Base-by-base conservation (phyloP, 176 grass and related monocot genomes). In the Aechmea fasciata region DNA sequence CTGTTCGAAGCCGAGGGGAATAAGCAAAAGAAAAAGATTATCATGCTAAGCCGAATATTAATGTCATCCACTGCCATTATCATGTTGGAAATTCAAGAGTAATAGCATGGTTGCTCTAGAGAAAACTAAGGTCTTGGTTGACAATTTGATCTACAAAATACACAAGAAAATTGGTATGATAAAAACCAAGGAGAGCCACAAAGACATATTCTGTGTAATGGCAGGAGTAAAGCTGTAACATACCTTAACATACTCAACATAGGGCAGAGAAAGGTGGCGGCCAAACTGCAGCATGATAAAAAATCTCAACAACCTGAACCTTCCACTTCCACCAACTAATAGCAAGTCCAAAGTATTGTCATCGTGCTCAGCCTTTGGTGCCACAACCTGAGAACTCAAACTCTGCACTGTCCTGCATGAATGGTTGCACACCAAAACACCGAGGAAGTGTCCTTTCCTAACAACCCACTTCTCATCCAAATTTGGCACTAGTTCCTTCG, bases 401-500 rank as follows among this genome's bases (percentile, higher is more conserved):
- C 95, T 99, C 77, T 99, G 95, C 64, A 99, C 95, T 0, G 90
- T 99, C 69, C 66, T 90, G 78, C 95, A 99, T 48, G 95, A 90
- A 78, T 90, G 95, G 33, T 99, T 99, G 74, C 95, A 99, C 69
- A 94, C 82, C 82, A 99, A 79, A 63, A 99, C 84, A 85, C 82
- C 90, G 68, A 94, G 87, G 80, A 90, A 99, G 55, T 88, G 78
- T 17, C 95, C 95, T 77, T 99, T 94, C 67, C 85, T 85, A 29
- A 93, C 70, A 73, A 99, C 82, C 95, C 95, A 99, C 77, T 88
- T 88, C 70, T 99, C 95, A 80, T 94, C 95, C 78, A 99, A 85
- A 71, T 78, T 94, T 64, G 95, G 95, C 57, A 99, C 95, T 68
- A 86, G 84, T 79, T 96, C 87, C 73, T 72, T 76, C 10, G 52